phyloP scores from a whole-genome alignment of 2,329 filamentous ascomycete genomes.

The Penicillium vulpinum region DNA sequence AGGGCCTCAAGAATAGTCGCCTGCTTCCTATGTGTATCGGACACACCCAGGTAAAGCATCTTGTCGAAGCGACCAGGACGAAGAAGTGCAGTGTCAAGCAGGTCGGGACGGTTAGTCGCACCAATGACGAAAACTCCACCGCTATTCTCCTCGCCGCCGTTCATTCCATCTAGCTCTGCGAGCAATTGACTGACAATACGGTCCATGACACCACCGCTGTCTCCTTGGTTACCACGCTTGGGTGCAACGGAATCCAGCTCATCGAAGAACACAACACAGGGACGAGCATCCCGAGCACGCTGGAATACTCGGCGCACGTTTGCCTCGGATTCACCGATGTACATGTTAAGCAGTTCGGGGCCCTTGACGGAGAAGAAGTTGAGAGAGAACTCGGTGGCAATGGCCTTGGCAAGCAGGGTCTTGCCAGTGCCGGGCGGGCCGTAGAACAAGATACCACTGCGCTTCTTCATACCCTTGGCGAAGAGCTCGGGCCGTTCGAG shows the following conservation, averaged over 20 bases:
- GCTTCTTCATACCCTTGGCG: conserved; percentile 97
- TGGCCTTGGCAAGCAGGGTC: conserved; percentile 97
- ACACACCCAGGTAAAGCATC: conserved; percentile 95
- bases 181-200: conserved; percentile 93
- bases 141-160: conserved; percentile 74
- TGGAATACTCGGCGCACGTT: conserved; percentile 99
- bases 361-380: conserved; percentile 99
- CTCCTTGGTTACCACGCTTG: conserved; percentile 94
- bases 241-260: conserved; percentile 96
- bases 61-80: conserved; percentile 94
- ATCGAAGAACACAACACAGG: conserved; percentile 97
- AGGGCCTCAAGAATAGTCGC: conserved; percentile 89
- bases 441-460: conserved; percentile 97
- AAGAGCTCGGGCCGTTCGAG: conserved; percentile 90
- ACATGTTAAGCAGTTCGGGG: conserved; percentile 97
- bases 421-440: conserved; percentile 99
- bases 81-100: conserved; percentile 85
- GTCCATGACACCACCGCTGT: conserved; percentile 97
- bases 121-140: conserved; percentile 96
- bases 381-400: conserved; percentile 97
- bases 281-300: conserved; percentile 94
- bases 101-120: conserved; percentile 89
- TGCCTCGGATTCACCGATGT: conserved; percentile 99
- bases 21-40: conserved; percentile 96
- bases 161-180: conserved; percentile 97